Percentiles rank a stretch among this genome's conserved stretches.
phyloP scores from a whole-genome alignment of 2,329 filamentous ascomycete genomes.

The Aspergillus sp. region DNA sequence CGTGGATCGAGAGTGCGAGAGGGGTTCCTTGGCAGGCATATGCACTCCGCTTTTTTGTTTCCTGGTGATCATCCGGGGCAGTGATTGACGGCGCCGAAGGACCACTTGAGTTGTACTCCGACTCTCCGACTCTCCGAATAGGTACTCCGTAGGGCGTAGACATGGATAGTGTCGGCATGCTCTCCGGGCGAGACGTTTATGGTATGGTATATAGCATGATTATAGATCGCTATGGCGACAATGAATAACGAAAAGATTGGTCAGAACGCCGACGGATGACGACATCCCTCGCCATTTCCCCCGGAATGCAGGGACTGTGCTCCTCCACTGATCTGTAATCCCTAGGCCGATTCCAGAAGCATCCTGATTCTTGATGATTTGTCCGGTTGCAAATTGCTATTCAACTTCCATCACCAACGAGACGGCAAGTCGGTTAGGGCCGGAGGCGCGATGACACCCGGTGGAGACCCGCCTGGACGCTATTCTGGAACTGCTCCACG shows the following conservation, averaged over 20 bases:
- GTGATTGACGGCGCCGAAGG: no score
- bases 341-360: no score
- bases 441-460: not conserved
- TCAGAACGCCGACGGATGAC: not conserved
- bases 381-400: no score
- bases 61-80: no score
- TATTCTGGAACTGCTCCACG: conserved; percentile 17
- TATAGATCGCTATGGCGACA: not conserved
- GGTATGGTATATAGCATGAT: no score
- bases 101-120: no score
- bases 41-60: not conserved
- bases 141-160: not conserved
- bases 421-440: not conserved
- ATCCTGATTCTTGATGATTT: no score
- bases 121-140: no score
- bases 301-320: not conserved
- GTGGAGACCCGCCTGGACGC: conserved; percentile 12
- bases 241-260: not conserved
- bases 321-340: not conserved
- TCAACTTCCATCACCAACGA: no score
- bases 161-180: not conserved
- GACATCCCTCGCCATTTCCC: not conserved
- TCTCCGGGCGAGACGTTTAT: no score
- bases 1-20: not conserved
- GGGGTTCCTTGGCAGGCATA: not conserved